Evolutionary conservation across 2,329 filamentous ascomycete species (phyloP), one percentile per base, ranked within the genome.

Genomic region (Monosporascus sp.): DNA sequence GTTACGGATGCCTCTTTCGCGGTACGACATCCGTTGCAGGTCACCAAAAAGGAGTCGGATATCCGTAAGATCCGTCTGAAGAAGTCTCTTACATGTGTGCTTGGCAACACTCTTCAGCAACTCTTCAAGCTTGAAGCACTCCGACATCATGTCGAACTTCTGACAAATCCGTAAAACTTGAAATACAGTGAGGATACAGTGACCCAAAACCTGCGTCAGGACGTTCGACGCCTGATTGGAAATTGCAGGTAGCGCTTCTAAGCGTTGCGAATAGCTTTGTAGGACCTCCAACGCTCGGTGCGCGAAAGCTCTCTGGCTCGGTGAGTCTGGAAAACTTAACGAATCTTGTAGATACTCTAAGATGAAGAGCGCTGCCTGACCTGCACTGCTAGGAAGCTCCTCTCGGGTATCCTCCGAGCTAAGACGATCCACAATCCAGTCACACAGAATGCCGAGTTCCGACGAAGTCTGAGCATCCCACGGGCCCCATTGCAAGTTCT

Each of bases 391-490:
- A 50, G 36, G 46, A 49, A 34, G 64, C 38, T 27, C 62, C 17
- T 51, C 24, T 38, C 53, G 45, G 18, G 51, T 36, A 27, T 49
- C 50, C 14, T 55, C 61, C 9, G 56, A 48, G 48, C 58, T 68
- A 37, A 69, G 53, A 46, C 78, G 71, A 36, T 84, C 81, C 11
- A 70, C 64, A 34, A 86, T 68, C 65, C 76, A 82, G 64, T 86
- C 83, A 53, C 84, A 70, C n/a, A 84, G 67, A 39, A 85, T 72
- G 2, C 83, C 83, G 20, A 86, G 59, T 58, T 86, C 82, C 3
- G 83, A 85, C 1, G 83, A 85, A 2, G 77, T 74, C 34, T 73
- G 73, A 9, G 79, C 77, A 57, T 82, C 71, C 83, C 84, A 86
- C 2, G 58, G 46, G 7, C 73, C 74, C 83, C 84, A 86, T 52